phyloP scores from a whole-genome alignment of 352 stramenopile species.

The Globisporangium middletonii region DNA sequence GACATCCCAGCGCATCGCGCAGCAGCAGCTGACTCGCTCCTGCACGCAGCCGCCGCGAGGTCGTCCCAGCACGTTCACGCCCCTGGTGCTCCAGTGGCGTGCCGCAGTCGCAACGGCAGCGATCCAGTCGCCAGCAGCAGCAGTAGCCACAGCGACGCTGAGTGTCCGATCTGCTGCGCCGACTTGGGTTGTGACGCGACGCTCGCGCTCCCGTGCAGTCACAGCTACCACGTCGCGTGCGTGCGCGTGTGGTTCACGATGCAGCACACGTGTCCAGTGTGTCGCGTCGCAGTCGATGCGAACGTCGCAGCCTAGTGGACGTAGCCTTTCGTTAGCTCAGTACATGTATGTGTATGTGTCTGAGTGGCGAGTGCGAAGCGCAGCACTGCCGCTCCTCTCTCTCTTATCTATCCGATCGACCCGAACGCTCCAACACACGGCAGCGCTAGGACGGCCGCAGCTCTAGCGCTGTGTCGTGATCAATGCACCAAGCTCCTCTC shows the following conservation, averaged over 20 bases:
- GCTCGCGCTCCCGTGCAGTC: conserved; percentile 45
- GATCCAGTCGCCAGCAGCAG: conserved; percentile 1
- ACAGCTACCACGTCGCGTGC: conserved; percentile 63
- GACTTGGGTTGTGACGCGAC: conserved; percentile 39
- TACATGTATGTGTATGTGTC: background rate
- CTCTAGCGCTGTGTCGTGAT: background rate
- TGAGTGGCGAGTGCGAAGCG: background rate
- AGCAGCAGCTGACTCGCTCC: conserved; percentile 7
- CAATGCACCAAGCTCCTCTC: background rate
- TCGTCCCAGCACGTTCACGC: background rate
- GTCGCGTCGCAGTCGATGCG: conserved; percentile 23
- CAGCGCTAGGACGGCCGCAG: conserved; percentile 3
- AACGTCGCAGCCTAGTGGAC: background rate
- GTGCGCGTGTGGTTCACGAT: conserved; percentile 63
- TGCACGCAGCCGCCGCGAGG: conserved; percentile 1
- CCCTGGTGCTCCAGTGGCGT: too few species aligned
- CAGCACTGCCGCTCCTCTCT: too few species aligned
- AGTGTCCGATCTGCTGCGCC: conserved; percentile 68
- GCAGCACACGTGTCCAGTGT: conserved; percentile 70
- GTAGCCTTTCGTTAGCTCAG: background rate
- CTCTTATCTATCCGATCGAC: too few species aligned
- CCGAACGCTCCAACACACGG: background rate
- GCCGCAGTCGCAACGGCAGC: background rate
- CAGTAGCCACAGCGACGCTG: conserved; percentile 27
- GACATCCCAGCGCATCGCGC: conserved; percentile 23